Conservation (phyloP, 2,329 filamentous ascomycete species). For the Mycogone perniciosa region DNA sequence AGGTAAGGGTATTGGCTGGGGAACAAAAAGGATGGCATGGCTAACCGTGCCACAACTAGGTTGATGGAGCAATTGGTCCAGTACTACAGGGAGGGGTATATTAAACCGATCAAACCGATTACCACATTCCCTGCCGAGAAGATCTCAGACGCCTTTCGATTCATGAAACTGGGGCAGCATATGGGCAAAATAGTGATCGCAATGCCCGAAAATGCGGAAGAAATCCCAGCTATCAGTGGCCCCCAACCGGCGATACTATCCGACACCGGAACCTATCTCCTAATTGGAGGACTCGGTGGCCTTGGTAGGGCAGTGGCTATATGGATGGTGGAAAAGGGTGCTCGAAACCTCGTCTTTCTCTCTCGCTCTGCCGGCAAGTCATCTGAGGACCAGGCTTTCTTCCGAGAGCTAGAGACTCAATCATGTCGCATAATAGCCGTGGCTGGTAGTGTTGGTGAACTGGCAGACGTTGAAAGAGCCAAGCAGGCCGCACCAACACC, state of each 20-base stretch:
- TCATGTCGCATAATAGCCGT: constrained; percentile 23
- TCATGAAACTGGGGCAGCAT: constrained; percentile 37
- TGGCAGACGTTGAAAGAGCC: constrained; percentile 22
- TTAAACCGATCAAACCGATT: constrained; percentile 5
- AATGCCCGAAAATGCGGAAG: constrained; percentile 13
- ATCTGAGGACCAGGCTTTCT: constrained; percentile 12
- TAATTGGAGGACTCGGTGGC: constrained; percentile 28
- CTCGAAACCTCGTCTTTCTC: constrained; percentile 21
- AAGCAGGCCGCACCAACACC: constrained; percentile 18
- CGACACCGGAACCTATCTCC: constrained; percentile 20
- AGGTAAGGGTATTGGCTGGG: not conserved
- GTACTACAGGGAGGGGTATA: not conserved
- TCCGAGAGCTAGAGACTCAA: constrained; percentile 19
- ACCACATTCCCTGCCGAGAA: constrained; percentile 22
- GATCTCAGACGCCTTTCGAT: constrained; percentile 34
- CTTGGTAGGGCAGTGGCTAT: constrained; percentile 22
- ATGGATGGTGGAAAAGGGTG: constrained; percentile 26
- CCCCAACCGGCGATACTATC: too few relatives aligned
- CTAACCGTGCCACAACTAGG: not conserved
- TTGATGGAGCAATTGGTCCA: constrained; percentile 3
- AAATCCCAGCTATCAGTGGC: constrained; percentile 4
- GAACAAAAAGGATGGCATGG: too few relatives aligned
- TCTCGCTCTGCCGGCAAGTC: constrained; percentile 20
- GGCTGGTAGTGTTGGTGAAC: constrained; percentile 26
- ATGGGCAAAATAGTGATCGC: constrained; percentile 36